These are phyloP conservation scores for Penicillium sp. DNA, from an alignment of 2,329 filamentous ascomycete species.

Conservation along the genomic window DNA sequence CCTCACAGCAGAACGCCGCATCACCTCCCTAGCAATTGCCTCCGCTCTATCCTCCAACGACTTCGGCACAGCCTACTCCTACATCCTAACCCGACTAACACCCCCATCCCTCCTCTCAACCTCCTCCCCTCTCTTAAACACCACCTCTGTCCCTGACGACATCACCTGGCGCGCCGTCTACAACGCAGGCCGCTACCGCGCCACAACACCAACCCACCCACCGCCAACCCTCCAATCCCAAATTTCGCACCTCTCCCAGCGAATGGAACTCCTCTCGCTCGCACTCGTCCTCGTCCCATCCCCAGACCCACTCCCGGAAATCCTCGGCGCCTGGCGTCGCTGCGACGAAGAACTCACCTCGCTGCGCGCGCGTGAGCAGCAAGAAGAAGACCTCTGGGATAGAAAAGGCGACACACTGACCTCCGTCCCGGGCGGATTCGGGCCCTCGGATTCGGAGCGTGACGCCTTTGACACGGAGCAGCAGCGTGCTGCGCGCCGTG, in stretches of 20 bases:
- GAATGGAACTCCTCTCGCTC: constrained; percentile 63
- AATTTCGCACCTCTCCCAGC: constrained; percentile 58
- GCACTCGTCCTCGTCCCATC: constrained; percentile 60
- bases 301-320: constrained; percentile 56
- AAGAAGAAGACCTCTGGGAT: constrained; percentile 59
- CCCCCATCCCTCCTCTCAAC: constrained; percentile 34
- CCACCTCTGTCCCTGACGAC: constrained; percentile 48
- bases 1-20: constrained; percentile 45
- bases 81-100: constrained; percentile 59
- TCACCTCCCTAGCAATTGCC: constrained; percentile 47
- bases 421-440: constrained; percentile 45
- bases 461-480: constrained; percentile 46
- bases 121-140: constrained; percentile 26
- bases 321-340: constrained; percentile 61
- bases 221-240: constrained; percentile 38
- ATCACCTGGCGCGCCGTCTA: constrained; percentile 65
- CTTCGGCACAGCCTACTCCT: constrained; percentile 64
- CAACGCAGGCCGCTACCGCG: constrained; percentile 57
- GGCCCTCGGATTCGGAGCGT: constrained; percentile 43
- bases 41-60: constrained; percentile 45
- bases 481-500: constrained; percentile 37
- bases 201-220: constrained; percentile 28
- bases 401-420: constrained; percentile 49
- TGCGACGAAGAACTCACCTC: constrained; percentile 60
- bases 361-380: constrained; percentile 53